Evolutionary conservation across 208 protist species (phyloP), one percentile per base, ranked within the genome.

Genomic region (Leishmania martiniquensis): DNA sequence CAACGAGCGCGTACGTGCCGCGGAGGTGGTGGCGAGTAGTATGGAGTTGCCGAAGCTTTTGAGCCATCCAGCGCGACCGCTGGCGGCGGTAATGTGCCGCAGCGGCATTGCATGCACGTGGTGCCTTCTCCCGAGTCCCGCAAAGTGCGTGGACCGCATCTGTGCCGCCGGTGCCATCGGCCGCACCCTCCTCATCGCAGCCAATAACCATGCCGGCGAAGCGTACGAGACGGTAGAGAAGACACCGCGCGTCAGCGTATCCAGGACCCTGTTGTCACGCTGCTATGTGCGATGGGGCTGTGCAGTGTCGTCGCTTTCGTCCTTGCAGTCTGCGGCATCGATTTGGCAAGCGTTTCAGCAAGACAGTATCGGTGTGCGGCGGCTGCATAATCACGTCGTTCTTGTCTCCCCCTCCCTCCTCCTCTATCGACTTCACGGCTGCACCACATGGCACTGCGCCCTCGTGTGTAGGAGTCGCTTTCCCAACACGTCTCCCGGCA

Each of bases 321-420:
- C 82, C 84, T 89, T 85, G 63, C 72, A 87, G 39, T 93, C 90
- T 57, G 94, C 96, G 65, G 75, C 87, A 29, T 81, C 97, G 70
- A 95, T 99, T 67, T 81, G 99, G 52, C 87, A 81, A 2, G 92
- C 98, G 57, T 99, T 98, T 65, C 85, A 97, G 62, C 86, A 89
- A 69, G 94, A 97, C 71, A 83, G 90, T 60, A 98, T 99, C 15
- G 95, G 99, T 71, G 78, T 99, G 32, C 84, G 98, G 65, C 94
- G 99, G 49, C 99, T 99, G 29, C 85, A 98, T 4, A 99, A 99
- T 86, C 98, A 99, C 81, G 79, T 99, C 59, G 85, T 86, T 7
- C 89, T 87, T 29, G 90, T 90, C n/a, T 89, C 98, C 57, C 82
- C 76, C 17, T 13, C 9, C 47, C 47, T 13, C 9, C 47, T 20